Base-by-base conservation (phyloP, 2,329 filamentous ascomycete species). In the Colletotrichum acutatum region DNA sequence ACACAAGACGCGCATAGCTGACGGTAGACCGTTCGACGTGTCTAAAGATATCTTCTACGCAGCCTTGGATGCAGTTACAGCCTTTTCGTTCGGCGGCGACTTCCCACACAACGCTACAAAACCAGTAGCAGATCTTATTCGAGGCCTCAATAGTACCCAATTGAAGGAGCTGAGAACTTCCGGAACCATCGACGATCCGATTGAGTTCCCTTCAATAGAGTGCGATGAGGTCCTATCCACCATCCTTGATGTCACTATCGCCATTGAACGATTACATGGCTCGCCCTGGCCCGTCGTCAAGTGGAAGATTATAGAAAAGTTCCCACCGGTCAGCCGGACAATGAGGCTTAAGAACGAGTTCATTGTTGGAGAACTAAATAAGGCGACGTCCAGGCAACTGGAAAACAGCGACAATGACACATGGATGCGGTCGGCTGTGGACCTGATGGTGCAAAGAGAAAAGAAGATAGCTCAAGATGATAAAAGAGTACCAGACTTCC, bases 41-140 rank as follows among this genome's bases (percentile, higher is more conserved):
- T 75, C 78, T 49, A 58, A 77, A 0, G 78, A 79, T 42, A 79
- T 84, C 28, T 78, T 76, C 8, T 77, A 79, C 53, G 74, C 74
- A 19, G 79, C 79, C 0, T 66, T 83, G 2, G 82, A 83, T 68
- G 72, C 76, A 34, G 79, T 83, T 6, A 77, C 80, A 24, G 79
- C 77, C 9, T 78, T 78, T 3, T 71, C 76, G 16, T 80, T 83
- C 34, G 81, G 79, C 49, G 26, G 53, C 3, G 60, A 64, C 16
- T 68, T 74, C 16, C 22, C 26, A 5, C 49, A 72, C 12, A 64
- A 64, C 24, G 64, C 72, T 6, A 60, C 60, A 1, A 64, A 52
- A 56, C 68, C 71, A 5, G 30, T 60, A 11, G 57, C 56, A 5
- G 63, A 74, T 30, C 52, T 66, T 5, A 46, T 70, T 8, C 56